Conservation (phyloP, 768 basidiomycete genomes). For the Lentinus tigrinus region DNA sequence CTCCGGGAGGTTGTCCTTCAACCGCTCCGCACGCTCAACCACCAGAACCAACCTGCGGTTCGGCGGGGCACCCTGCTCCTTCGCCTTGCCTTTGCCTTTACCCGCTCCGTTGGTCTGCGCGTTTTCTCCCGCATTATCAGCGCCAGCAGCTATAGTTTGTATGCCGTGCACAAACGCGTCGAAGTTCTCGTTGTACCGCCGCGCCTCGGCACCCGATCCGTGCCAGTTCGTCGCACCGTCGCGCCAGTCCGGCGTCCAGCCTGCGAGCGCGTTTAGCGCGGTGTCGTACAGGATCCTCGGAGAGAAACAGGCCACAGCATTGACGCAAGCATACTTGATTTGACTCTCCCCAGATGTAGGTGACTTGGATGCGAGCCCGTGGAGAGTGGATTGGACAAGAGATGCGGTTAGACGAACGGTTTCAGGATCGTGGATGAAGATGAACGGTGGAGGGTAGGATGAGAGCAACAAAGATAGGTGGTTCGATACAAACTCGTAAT, state of each 20-base stretch:
- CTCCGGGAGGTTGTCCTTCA: conserved; percentile 62
- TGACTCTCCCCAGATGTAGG: conserved; percentile 10
- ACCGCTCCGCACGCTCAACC: conserved; percentile 65
- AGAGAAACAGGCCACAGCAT: conserved; percentile 61
- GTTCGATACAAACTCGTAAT: conserved; percentile 21
- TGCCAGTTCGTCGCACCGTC: conserved; percentile 63
- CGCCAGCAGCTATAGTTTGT: conserved; percentile 27
- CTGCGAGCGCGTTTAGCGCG: conserved; percentile 57
- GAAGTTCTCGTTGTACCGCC: conserved; percentile 61
- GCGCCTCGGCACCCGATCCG: conserved; percentile 30
- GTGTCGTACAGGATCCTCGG: conserved; percentile 65
- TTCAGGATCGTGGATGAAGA: conserved; percentile 62
- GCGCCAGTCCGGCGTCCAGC: conserved; percentile 57
- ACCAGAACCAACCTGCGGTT: conserved; percentile 53
- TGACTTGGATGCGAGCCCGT: conserved; percentile 17
- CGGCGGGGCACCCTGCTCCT: conserved; percentile 21
- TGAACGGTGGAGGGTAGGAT: conserved; percentile 55
- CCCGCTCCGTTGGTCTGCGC: conserved; percentile 14
- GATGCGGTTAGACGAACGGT: conserved; percentile 45
- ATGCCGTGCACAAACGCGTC: conserved; percentile 74
- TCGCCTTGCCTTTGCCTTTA: conserved; percentile 34
- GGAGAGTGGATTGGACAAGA: conserved; percentile 41
- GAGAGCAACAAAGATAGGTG: conserved; percentile 32
- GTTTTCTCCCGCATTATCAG: neutral
- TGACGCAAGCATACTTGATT: conserved; percentile 45